Conservation (phyloP, 441 rosid genomes). For the Lepidium campestre region DNA sequence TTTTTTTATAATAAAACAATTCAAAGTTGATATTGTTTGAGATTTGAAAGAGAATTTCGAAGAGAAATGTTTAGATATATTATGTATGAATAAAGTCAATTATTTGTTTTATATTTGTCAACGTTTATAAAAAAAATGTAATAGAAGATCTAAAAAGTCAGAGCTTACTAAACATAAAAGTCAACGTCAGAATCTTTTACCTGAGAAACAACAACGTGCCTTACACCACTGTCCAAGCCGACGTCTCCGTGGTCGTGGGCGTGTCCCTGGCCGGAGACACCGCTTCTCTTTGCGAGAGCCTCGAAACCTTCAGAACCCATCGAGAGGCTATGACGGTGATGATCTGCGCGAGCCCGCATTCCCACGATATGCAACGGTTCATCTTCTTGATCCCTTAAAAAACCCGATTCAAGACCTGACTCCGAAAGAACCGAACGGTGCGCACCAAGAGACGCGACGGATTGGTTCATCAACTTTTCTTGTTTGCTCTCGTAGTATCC, state of each 20-base stretch:
- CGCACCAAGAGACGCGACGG: slow-evolving; percentile 35
- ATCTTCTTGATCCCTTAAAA: slow-evolving; percentile 41
- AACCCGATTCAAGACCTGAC: slow-evolving; percentile 27
- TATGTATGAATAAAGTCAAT: neutral
- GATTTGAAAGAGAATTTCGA: too few species aligned
- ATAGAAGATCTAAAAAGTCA: neutral
- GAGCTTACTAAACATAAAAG: neutral
- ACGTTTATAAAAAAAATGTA: neutral
- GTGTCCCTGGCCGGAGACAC: slow-evolving; percentile 17
- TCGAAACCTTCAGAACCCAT: slow-evolving; percentile 59
- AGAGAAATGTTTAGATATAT: neutral
- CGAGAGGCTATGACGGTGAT: slow-evolving; percentile 72
- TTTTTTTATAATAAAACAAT: too few species aligned
- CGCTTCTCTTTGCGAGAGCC: slow-evolving; percentile 33
- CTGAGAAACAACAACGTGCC: slow-evolving; percentile 94
- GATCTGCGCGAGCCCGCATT: slow-evolving; percentile 81
- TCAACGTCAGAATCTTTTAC: slow-evolving; percentile 25
- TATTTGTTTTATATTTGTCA: neutral
- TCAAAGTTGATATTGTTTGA: too few species aligned
- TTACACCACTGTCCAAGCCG: slow-evolving; percentile 44
- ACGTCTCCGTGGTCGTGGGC: slow-evolving; percentile 30
- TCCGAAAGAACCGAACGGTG: slow-evolving; percentile 16
- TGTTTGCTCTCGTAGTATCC: slow-evolving; percentile 82
- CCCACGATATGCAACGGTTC: slow-evolving; percentile 88
- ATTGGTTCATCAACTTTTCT: slow-evolving; percentile 32